Evolutionary conservation across 1,284 basidiomycete species (phyloP).

Genomic region (Ceratobasidium theobromae): DNA sequence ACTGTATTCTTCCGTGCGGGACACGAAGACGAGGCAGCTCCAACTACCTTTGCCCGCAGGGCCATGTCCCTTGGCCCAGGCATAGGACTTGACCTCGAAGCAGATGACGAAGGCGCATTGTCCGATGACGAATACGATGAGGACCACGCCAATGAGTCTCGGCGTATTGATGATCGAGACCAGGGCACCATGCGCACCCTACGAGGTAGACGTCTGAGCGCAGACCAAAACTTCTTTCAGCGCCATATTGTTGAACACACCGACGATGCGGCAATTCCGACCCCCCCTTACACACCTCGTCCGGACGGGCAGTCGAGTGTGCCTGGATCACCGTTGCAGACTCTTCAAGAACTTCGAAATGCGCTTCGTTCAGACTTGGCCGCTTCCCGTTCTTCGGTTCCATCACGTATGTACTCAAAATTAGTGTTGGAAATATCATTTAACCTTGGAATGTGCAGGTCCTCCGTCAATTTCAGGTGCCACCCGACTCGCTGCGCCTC

Average conservation of each 20-base stretch:
- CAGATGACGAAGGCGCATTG: constrained; percentile 40
- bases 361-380: constrained; percentile 42
- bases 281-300: constrained; percentile 24
- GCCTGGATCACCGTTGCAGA: constrained; percentile 42
- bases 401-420: constrained; percentile 1
- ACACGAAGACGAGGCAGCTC: constrained; percentile 29
- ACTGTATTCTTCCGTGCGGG: constrained; percentile 72
- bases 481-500: neutral
- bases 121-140: constrained; percentile 48
- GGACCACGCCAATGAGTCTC: constrained; percentile 40
- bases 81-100: constrained; percentile 44
- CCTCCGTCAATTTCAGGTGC: constrained; percentile 6
- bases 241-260: constrained; percentile 30
- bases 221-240: constrained; percentile 30
- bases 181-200: constrained; percentile 22
- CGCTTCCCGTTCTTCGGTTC: constrained; percentile 34
- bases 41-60: constrained; percentile 46
- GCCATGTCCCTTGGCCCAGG: constrained; percentile 83
- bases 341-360: constrained; percentile 49
- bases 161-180: constrained; percentile 1
- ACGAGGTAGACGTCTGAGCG: constrained; percentile 28
- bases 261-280: constrained; percentile 1
- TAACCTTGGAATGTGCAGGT: neutral
- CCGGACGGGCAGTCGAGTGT: constrained; percentile 2
- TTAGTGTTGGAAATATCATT: neutral